phyloP scores from a whole-genome alignment of 78 protist genomes.

The Isochrysis galbana region DNA sequence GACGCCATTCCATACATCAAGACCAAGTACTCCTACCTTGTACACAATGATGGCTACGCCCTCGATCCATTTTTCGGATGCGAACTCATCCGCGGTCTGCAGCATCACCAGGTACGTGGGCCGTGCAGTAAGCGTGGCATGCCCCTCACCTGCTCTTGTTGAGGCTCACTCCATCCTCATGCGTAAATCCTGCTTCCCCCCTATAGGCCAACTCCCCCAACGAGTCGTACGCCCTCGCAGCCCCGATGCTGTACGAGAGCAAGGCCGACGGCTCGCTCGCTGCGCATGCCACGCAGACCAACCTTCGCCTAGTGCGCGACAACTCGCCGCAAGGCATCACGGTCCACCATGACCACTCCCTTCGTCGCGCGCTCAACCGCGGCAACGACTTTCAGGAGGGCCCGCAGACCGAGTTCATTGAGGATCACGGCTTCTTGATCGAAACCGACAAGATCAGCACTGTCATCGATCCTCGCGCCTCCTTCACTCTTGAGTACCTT shows the following conservation, averaged over 20 bases:
- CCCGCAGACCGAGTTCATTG: constrained; percentile 25
- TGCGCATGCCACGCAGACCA: constrained; percentile 31
- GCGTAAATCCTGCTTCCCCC: too few relatives aligned
- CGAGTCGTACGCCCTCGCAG: not conserved
- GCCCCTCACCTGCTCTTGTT: too few relatives aligned
- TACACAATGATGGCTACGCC: constrained; percentile 42
- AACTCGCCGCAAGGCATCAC: not conserved
- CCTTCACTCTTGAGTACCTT: constrained; percentile 23
- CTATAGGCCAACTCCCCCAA: not conserved
- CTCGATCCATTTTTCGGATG: constrained; percentile 24
- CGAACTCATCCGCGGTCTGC: not conserved
- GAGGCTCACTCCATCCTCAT: too few relatives aligned
- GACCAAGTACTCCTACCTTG: constrained; percentile 31
- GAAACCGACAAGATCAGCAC: not conserved
- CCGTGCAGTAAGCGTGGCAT: too few relatives aligned
- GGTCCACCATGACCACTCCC: constrained; percentile 6
- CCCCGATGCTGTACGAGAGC: constrained; percentile 28
- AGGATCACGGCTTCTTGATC: constrained; percentile 41
- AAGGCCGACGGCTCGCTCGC: constrained; percentile 29
- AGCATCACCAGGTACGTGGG: not conserved
- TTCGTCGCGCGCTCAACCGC: constrained; percentile 23
- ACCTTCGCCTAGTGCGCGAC: constrained; percentile 24
- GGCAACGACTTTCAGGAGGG: constrained; percentile 28
- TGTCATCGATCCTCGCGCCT: constrained; percentile 22
- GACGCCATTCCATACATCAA: not conserved